phyloP scores from a whole-genome alignment of 352 stramenopile species.

The Globisporangium cylindrosporum region DNA sequence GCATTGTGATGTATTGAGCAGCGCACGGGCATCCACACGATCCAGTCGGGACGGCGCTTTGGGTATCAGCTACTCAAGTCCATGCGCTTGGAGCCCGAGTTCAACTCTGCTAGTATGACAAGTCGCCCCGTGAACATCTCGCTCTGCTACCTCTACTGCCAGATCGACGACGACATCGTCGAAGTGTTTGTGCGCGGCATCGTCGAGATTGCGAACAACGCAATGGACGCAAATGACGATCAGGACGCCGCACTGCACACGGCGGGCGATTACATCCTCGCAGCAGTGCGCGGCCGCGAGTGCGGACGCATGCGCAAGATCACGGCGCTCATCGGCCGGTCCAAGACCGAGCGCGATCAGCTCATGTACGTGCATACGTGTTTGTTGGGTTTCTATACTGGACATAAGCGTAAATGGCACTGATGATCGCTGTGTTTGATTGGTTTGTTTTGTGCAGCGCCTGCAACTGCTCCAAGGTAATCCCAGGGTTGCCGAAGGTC shows the following conservation, averaged over 20 bases:
- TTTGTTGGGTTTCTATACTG: neutral
- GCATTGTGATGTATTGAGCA: conserved; percentile 2
- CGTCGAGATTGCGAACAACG: conserved; percentile 34
- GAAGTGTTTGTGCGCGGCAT: conserved; percentile 63
- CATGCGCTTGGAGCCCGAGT: conserved; percentile 30
- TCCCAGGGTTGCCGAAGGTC: conserved; percentile 45
- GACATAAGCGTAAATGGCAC: neutral
- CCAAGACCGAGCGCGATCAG: conserved; percentile 48
- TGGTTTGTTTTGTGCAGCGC: conserved; percentile 19
- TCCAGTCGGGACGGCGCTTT: conserved; percentile 29
- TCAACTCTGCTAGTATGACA: neutral
- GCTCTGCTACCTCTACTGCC: conserved; percentile 63
- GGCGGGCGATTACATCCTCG: conserved; percentile 38
- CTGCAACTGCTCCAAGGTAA: conserved; percentile 54
- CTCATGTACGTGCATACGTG: conserved; percentile 33
- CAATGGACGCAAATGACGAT: neutral
- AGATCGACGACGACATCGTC: conserved; percentile 33
- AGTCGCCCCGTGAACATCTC: conserved; percentile 43
- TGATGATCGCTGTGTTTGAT: neutral
- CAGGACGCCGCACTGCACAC: conserved; percentile 25
- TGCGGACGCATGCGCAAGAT: conserved; percentile 56
- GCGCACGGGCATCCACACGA: conserved; percentile 35
- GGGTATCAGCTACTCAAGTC: conserved; percentile 68
- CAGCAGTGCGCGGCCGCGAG: conserved; percentile 37
- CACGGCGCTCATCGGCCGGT: conserved; percentile 43